These are phyloP conservation scores for Suillus lakei DNA, from an alignment of 768 basidiomycete genomes.

Conservation along the genomic window DNA sequence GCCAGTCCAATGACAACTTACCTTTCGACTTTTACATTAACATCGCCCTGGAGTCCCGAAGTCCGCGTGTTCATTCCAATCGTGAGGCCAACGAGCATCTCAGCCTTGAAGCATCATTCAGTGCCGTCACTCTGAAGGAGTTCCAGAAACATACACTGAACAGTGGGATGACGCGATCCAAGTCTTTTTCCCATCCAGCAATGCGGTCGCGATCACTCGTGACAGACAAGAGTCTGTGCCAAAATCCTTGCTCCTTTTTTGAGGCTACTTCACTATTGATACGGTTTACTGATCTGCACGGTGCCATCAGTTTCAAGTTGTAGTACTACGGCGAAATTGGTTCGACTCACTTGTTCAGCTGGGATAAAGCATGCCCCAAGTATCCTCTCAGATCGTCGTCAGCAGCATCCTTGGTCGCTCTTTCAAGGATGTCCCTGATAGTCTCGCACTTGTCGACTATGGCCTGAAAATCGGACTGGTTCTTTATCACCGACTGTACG, in stretches of 20 bases:
- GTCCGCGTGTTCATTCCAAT: too few species aligned
- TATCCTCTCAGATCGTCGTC: not conserved
- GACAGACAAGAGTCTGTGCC: not conserved
- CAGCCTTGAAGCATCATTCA: too few species aligned
- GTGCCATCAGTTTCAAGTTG: too few species aligned
- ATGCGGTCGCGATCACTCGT: not conserved
- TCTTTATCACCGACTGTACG: slow-evolving; percentile 1
- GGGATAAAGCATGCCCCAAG: not conserved
- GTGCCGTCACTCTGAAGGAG: too few species aligned
- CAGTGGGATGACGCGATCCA: slow-evolving; percentile 1
- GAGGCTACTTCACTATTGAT: not conserved
- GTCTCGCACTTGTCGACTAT: not conserved
- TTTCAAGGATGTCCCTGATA: not conserved
- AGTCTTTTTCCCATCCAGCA: not conserved
- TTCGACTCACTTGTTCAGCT: not conserved
- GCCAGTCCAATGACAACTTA: too few species aligned
- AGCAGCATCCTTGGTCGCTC: not conserved
- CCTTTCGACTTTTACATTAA: too few species aligned
- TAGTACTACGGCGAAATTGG: too few species aligned
- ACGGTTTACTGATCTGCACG: not conserved
- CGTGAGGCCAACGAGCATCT: too few species aligned
- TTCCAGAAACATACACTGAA: not conserved
- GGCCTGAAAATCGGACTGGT: not conserved
- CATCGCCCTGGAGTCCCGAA: too few species aligned
- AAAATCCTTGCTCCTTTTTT: not conserved